These are phyloP conservation scores for Saksenaea oblongispora DNA, from an alignment of 371 early-diverging fungal species.

Conservation along the genomic window DNA sequence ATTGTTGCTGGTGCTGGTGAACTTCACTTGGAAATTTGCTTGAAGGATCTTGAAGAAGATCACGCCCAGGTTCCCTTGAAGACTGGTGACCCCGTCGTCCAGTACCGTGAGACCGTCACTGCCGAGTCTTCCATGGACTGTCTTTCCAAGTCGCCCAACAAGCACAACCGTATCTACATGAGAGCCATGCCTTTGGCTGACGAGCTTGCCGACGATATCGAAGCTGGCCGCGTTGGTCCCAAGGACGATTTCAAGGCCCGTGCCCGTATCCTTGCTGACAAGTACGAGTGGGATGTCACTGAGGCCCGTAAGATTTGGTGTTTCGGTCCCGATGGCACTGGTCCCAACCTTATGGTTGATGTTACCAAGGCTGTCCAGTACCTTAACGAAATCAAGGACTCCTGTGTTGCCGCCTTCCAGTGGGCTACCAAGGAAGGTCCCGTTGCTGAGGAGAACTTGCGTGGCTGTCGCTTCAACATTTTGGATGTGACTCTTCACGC, in stretches of 20 bases:
- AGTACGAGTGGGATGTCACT: constrained; percentile 90
- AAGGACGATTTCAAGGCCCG: constrained; percentile 96
- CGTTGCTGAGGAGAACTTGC: constrained; percentile 94
- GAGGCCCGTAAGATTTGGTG: constrained; percentile 99
- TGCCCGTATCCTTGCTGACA: constrained; percentile 89
- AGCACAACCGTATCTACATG: constrained; percentile 99
- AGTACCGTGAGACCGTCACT: constrained; percentile 92
- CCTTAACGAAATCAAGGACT: constrained; percentile 99
- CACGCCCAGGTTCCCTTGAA: constrained; percentile 96
- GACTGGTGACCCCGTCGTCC: constrained; percentile 94
- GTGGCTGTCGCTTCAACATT: constrained; percentile 97
- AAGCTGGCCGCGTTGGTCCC: constrained; percentile 80
- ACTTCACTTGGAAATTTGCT: constrained; percentile 98
- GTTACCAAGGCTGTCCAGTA: constrained; percentile 98
- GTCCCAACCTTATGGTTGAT: constrained; percentile 96
- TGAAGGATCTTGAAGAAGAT: constrained; percentile 99
- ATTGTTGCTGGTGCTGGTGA: constrained; percentile 99
- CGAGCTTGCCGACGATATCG: constrained; percentile 82
- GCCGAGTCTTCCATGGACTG: constrained; percentile 75
- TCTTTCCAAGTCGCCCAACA: constrained; percentile 99
- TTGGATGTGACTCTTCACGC: constrained; percentile 96
- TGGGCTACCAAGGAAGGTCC: constrained; percentile 96
- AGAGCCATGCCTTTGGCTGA: constrained; percentile 89
- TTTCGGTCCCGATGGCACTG: constrained; percentile 95
- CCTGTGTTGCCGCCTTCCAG: constrained; percentile 94